Evolutionary conservation across 176 grass and related monocot species (phyloP).

Genomic region (Oryza brachyantha): DNA sequence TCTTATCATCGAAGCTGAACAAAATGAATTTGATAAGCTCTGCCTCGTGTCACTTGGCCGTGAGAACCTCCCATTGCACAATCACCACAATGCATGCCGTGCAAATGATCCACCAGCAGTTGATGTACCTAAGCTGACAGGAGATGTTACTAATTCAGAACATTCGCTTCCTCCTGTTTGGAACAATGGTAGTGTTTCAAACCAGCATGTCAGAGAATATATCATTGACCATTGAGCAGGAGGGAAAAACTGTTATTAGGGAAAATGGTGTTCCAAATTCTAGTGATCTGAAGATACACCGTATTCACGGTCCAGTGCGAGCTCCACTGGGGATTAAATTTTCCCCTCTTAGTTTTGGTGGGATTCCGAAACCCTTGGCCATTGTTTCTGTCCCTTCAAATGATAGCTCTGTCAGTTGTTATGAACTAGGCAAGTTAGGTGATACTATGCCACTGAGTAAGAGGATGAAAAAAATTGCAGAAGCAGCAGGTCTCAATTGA

Average conservation of each 20-base stretch:
- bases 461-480: conserved; percentile 67
- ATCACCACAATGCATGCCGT: conserved; percentile 67
- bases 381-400: conserved; percentile 37
- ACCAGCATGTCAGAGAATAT: conserved; percentile 30
- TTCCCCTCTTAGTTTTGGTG: conserved; percentile 45
- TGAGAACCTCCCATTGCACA: conserved; percentile 85
- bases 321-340: conserved; percentile 85
- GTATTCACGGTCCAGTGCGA: conserved; percentile 28
- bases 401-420: conserved; percentile 41
- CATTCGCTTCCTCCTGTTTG: conserved; percentile 18
- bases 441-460: conserved; percentile 54
- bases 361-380: conserved; percentile 48
- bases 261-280: conserved; percentile 39
- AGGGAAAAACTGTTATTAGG: conserved; percentile 15
- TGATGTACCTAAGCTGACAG: conserved; percentile 12
- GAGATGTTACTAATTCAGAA: conserved; percentile 25
- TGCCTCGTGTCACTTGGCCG: conserved; percentile 58
- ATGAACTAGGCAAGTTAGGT: conserved; percentile 58
- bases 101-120: conserved; percentile 44
- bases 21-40: conserved; percentile 81
- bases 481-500: conserved; percentile 63
- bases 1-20: conserved; percentile 70
- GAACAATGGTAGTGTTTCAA: conserved; percentile 24
- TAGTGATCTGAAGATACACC: conserved; percentile 48
- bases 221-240: conserved; percentile 33